Conservation (phyloP, 306 rosid genomes). For the Corylus avellana region DNA sequence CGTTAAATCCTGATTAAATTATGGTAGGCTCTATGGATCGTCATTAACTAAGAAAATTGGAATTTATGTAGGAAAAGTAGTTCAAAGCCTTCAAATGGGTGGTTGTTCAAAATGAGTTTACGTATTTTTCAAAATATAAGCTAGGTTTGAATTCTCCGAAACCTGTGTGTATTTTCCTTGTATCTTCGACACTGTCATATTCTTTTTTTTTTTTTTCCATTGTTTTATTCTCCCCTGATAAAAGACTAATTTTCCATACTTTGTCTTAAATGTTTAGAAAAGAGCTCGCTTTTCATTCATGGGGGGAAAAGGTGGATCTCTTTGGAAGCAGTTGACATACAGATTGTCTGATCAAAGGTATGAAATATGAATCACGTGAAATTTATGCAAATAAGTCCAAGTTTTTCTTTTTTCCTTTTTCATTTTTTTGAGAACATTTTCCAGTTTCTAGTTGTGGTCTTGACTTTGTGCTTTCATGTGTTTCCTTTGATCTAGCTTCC, state of each 20-base stretch:
- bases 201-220: not conserved
- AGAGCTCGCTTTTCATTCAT: conserved; percentile 96
- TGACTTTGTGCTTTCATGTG: not conserved
- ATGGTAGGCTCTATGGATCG: not conserved
- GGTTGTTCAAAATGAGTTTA: not conserved
- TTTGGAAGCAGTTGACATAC: conserved; percentile 87
- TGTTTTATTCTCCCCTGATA: not conserved
- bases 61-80: not conserved
- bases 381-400: not conserved
- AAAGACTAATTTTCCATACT: conserved; percentile 7
- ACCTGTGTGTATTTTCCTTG: not conserved
- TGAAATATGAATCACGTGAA: conserved; percentile 24
- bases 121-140: not conserved
- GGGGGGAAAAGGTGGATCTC: conserved; percentile 94
- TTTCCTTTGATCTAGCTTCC: not conserved
- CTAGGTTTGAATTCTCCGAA: not conserved
- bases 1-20: not conserved
- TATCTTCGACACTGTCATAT: not conserved
- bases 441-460: not conserved
- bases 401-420: not conserved
- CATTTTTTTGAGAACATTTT: not conserved
- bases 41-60: not conserved
- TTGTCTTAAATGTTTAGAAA: conserved; percentile 46
- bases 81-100: not conserved
- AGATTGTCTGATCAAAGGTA: conserved; percentile 79